These are phyloP conservation scores for Exutisphaerella laricina DNA, from an alignment of 2,329 filamentous ascomycete species.

Conservation along the genomic window DNA sequence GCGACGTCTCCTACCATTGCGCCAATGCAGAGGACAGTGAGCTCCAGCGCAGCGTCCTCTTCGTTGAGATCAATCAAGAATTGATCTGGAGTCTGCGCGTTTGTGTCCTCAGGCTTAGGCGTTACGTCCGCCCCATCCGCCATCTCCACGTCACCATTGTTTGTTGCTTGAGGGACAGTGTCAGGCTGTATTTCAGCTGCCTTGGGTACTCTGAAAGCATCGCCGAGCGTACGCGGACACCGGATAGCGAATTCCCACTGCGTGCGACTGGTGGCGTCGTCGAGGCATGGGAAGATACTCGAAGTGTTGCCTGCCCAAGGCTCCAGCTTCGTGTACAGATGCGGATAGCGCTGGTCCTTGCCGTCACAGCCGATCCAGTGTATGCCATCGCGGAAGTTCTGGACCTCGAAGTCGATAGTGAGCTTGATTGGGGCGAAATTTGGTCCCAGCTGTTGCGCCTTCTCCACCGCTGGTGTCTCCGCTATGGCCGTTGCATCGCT, in stretches of 20 bases:
- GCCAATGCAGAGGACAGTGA: conserved; percentile 86
- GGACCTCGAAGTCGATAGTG: conserved; percentile 70
- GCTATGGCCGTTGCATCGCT: conserved; percentile 31
- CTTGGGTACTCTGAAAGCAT: conserved; percentile 50
- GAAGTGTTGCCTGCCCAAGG: conserved; percentile 72
- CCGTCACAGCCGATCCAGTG: conserved; percentile 85
- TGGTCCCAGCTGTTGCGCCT: conserved; percentile 26
- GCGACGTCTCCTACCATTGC: conserved; percentile 75
- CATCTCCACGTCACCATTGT: conserved; percentile 33
- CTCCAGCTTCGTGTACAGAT: conserved; percentile 83
- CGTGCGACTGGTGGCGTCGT: conserved; percentile 73
- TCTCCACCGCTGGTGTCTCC: conserved; percentile 26
- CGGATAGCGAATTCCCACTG: conserved; percentile 86
- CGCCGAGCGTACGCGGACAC: conserved; percentile 78
- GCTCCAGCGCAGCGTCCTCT: conserved; percentile 81
- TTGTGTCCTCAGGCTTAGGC: conserved; percentile 17
- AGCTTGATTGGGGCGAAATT: conserved; percentile 57
- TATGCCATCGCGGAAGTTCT: conserved; percentile 73
- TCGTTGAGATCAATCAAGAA: conserved; percentile 50
- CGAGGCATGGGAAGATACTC: conserved; percentile 88
- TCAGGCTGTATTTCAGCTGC: conserved; percentile 12
- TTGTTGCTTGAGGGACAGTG: conserved; percentile 37
- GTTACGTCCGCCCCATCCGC: conserved; percentile 32
- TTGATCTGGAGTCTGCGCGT: conserved; percentile 34
- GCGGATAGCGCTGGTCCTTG: conserved; percentile 76